phyloP scores from a whole-genome alignment of 768 basidiomycete genomes.

The Exidia glandulosa region DNA sequence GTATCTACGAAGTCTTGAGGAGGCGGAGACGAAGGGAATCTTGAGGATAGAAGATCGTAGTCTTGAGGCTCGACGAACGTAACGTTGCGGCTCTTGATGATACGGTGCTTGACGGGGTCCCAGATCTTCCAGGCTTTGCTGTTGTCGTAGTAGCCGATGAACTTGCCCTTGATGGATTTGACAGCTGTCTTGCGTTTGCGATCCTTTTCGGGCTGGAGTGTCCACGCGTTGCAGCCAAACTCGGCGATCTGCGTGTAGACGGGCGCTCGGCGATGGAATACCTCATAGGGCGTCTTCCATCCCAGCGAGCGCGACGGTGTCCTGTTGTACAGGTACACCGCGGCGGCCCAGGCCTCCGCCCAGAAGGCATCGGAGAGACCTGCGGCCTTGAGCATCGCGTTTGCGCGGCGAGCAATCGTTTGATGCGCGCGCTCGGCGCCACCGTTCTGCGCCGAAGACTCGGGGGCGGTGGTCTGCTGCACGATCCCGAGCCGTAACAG shows the following conservation, averaged over 20 bases:
- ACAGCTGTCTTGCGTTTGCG: not conserved
- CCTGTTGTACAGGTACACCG: not conserved
- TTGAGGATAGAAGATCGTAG: not conserved
- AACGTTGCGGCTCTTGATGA: not conserved
- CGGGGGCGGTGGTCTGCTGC: not conserved
- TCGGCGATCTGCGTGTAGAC: not conserved
- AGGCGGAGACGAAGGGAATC: too few relatives aligned
- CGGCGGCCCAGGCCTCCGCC: conserved; percentile 7
- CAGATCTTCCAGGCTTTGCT: not conserved
- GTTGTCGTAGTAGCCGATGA: not conserved
- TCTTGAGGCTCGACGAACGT: not conserved
- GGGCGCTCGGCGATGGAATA: not conserved
- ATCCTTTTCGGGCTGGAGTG: not conserved
- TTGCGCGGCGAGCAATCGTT: conserved; percentile 6
- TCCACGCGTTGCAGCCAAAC: not conserved
- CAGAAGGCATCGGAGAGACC: conserved; percentile 8
- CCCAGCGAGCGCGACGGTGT: not conserved
- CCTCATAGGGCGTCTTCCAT: not conserved
- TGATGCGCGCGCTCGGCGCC: conserved; percentile 13
- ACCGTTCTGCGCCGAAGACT: conserved; percentile 17
- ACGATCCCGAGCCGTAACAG: not conserved
- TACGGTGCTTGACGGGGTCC: not conserved
- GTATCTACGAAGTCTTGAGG: too few relatives aligned
- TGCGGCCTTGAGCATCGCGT: conserved; percentile 8
- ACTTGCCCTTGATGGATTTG: not conserved